A percentile compares a stretch with the other conserved stretches of the same genome.
phyloP scores from a whole-genome alignment of 305 asterid species.

The Fraxinus angustifolia region DNA sequence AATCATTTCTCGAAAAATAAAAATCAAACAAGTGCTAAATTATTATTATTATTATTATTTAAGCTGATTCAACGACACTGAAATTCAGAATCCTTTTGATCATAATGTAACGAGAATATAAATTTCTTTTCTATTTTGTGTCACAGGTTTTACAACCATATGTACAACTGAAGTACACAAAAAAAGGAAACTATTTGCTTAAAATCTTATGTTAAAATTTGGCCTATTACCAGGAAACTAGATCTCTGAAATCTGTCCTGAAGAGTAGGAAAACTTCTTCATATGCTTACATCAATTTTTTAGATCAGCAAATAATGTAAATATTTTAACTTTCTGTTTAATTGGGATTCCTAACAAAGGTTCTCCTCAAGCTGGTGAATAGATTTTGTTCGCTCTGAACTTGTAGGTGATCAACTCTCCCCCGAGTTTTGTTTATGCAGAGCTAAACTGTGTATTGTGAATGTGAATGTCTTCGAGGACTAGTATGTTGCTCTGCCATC shows the following conservation, averaged over 20 bases:
- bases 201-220: not conserved
- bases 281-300: not conserved
- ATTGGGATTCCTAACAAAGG: not conserved
- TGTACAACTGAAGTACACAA: not conserved
- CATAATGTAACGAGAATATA: not conserved
- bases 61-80: not conserved
- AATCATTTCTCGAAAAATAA: not conserved
- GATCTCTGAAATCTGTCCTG: not conserved
- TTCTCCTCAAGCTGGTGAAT: not conserved
- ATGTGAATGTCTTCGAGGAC: not conserved
- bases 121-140: not conserved
- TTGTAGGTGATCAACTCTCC: not conserved
- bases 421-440: not conserved
- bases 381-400: not conserved
- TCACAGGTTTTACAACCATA: not conserved
- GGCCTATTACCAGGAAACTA: not conserved
- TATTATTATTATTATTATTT: not conserved
- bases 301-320: not conserved
- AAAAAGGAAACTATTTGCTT: not conserved
- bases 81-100: not conserved
- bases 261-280: not conserved
- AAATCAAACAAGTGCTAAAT: not conserved
- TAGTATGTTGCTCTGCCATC: not conserved
- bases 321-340: not conserved
- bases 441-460: not conserved